Conservation (phyloP, 768 basidiomycete genomes). For the Asterophora lycoperdoides region DNA sequence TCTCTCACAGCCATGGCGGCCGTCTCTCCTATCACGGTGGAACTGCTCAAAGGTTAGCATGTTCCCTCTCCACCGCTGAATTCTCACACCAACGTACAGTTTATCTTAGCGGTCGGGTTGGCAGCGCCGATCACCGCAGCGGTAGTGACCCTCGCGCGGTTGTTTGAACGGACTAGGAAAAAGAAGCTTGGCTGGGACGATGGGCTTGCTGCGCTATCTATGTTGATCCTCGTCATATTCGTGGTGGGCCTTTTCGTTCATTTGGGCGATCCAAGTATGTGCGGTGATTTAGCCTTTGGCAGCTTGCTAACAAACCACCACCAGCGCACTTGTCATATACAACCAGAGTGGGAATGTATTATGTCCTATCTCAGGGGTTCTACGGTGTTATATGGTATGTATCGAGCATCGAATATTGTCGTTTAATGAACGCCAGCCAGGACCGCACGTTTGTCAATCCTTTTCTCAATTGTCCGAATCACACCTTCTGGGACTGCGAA, state of each 20-base stretch:
- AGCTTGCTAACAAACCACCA: background rate
- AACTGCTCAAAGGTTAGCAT: conserved; percentile 1
- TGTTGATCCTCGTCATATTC: conserved; percentile 17
- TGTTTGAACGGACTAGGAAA: conserved; percentile 16
- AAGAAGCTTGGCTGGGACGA: conserved; percentile 22
- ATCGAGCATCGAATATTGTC: background rate
- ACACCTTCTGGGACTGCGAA: conserved; percentile 22
- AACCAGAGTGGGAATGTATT: conserved; percentile 17
- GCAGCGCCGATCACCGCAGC: conserved; percentile 14
- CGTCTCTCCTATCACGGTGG: conserved; percentile 1
- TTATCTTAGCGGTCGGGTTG: conserved; percentile 1
- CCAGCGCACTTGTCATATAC: conserved; percentile 14
- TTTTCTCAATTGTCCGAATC: conserved; percentile 39
- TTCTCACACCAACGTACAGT: no score
- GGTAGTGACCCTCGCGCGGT: conserved; percentile 17
- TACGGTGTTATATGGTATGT: conserved; percentile 22
- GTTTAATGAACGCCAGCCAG: conserved; percentile 8
- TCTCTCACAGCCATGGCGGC: background rate
- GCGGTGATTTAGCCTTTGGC: background rate
- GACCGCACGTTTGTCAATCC: conserved; percentile 36
- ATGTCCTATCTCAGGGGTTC: conserved; percentile 18
- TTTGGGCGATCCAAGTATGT: conserved; percentile 21
- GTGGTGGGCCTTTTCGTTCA: conserved; percentile 20
- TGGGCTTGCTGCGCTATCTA: conserved; percentile 17
- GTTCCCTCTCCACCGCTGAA: background rate